Conservation (phyloP, 306 rosid genomes). For the Potentilla sterilis region DNA sequence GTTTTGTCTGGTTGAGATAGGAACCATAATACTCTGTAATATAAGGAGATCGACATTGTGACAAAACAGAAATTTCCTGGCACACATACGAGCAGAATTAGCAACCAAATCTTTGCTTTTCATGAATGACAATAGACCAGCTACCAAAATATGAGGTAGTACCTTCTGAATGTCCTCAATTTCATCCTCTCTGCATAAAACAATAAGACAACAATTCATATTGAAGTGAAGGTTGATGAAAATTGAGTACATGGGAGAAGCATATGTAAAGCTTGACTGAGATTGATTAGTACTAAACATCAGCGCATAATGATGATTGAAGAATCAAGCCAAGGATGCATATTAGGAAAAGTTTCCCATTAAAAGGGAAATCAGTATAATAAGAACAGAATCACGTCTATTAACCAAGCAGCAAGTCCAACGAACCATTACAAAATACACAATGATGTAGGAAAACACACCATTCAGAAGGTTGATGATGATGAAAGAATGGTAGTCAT, state of each 20-base stretch:
- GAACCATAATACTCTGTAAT: slow-evolving; percentile 98
- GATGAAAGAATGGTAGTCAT: slow-evolving; percentile 7
- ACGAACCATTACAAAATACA: neutral
- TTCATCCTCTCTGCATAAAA: slow-evolving; percentile 84
- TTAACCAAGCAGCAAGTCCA: neutral
- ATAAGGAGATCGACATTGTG: slow-evolving; percentile 94
- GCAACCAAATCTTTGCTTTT: slow-evolving; percentile 17
- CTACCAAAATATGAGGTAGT: slow-evolving; percentile 30
- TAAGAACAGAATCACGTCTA: neutral
- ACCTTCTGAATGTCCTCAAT: slow-evolving; percentile 99
- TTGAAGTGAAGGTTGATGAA: slow-evolving; percentile 24
- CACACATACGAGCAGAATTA: slow-evolving; percentile 48
- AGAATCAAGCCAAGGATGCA: slow-evolving; percentile 1
- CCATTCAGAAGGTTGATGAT: neutral
- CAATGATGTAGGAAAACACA: slow-evolving; percentile 6
- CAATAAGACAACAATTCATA: slow-evolving; percentile 28
- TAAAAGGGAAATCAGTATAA: slow-evolving; percentile 1
- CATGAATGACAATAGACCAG: slow-evolving; percentile 20
- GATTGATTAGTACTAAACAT: neutral
- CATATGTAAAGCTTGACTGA: slow-evolving; percentile 3
- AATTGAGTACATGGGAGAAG: slow-evolving; percentile 21
- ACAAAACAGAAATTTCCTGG: slow-evolving; percentile 98
- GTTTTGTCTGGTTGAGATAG: slow-evolving; percentile 87
- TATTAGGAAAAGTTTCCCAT: neutral
- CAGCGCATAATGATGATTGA: neutral